Evolutionary conservation across 2,329 filamentous ascomycete species (phyloP), one percentile per base, ranked within the genome.

Genomic region (Exophiala bonariae): DNA sequence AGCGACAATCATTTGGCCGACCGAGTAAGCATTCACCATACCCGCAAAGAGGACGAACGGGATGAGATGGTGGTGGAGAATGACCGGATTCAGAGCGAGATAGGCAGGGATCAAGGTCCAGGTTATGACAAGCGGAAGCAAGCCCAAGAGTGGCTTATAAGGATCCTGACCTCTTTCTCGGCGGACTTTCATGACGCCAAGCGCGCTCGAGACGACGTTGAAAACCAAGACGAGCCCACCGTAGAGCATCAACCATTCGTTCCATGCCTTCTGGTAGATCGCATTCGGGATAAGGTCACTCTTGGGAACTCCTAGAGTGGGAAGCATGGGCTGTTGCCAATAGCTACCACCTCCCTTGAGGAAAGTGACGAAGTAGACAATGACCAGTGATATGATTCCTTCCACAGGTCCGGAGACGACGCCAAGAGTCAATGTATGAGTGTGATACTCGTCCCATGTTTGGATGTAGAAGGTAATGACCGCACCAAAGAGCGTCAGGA

Each of bases 401-500:
- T 99, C 93, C 30, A 99, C 93, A 3, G 93, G 93, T 0, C 93
- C 93, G 56, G 92, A 96, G 57, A 99, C 79, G 54, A 97, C 74
- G 49, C 93, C 93, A 4, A 99, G 81, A 1, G 90, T 96, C 38
- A 99, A 80, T 3, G 91, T 93, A 69, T 96, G 91, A 41, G 93
- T 99, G 72, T 97, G 92, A 72, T 97, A 99, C 68, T 97, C 93
- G 64, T 99, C 93, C 93, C 93, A 99, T 26, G 93, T 97, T 68
- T 97, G 93, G 33, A 97, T 86, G 68, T 97, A 97, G 70, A 99
- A 99, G n/a, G 93, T 96, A 61, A 95, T 76, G 49, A 92, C 82
- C 5, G 87, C 85, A 59, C 86, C 88, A 71, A 95, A 96, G 13
- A 96, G 79, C 3, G 80, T 83, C 49, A 89, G 73, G 10, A 96